phyloP scores from a whole-genome alignment of 768 basidiomycete genomes.

The Postia placenta region DNA sequence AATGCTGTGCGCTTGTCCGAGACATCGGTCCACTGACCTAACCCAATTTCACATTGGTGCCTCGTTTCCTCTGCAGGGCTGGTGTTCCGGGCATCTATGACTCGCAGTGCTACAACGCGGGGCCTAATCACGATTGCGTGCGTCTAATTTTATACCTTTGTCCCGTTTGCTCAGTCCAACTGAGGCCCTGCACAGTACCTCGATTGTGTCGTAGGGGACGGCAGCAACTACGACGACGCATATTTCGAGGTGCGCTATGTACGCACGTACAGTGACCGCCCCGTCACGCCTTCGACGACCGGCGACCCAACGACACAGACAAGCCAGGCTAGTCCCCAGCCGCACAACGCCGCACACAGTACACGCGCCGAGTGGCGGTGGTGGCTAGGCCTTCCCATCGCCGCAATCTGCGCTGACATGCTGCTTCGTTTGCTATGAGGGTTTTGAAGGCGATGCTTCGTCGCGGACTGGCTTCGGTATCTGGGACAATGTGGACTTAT shows the following conservation, averaged over 20 bases:
- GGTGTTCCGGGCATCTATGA: constrained; percentile 38
- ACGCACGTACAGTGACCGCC: constrained; percentile 45
- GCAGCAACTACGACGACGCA: constrained; percentile 47
- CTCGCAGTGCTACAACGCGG: constrained; percentile 30
- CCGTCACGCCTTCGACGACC: constrained; percentile 11
- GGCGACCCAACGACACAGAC: background rate
- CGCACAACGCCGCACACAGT: background rate
- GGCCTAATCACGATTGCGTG: constrained; percentile 35
- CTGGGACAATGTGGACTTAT: background rate
- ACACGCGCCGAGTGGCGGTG: background rate
- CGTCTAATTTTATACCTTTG: constrained; percentile 14
- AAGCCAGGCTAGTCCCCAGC: background rate
- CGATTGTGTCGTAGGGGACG: constrained; percentile 49
- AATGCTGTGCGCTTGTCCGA: background rate
- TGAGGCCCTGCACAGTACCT: constrained; percentile 32
- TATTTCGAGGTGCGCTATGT: constrained; percentile 68
- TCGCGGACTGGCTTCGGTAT: background rate
- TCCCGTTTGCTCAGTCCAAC: background rate
- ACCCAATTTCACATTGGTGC: background rate
- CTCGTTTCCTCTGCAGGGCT: constrained; percentile 32
- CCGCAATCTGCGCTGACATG: background rate
- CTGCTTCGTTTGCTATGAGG: background rate
- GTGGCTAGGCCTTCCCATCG: background rate
- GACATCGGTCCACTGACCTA: background rate
- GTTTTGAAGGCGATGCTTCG: background rate